Evolutionary conservation across 805 yeast genomes (phyloP), one percentile per base, ranked within the genome.

Genomic region (Deakozyma indianensis): DNA sequence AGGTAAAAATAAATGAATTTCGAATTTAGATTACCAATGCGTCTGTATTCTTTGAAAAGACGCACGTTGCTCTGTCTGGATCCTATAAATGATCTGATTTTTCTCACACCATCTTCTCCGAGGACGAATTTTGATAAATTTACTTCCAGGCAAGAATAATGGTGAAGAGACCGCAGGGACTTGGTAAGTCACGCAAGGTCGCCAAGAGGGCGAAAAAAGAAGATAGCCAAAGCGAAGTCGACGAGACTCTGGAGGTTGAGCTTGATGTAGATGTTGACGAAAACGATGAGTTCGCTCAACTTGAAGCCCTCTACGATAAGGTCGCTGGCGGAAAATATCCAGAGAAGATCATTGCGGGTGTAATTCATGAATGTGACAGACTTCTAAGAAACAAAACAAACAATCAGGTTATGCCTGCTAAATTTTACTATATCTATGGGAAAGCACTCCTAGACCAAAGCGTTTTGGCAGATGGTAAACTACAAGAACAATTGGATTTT

Each of bases 191-290:
- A 14, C 38, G 18, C 18, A 32, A 32, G 18, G 4, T 5, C 7
- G 38, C 38, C 18, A 32, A n/a, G 18, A 32, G 16, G 38, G 18
- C 18, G 20, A 32, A 32, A n/a, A n/a, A 9, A 7, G 11, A 11
- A 20, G 28, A 25, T 9, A n/a, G n/a, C n/a, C n/a, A n/a, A n/a
- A n/a, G n/a, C n/a, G 28, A 25, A 14, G 14, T 14, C 28, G 38
- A 32, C 7, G 38, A 32, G 38, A 32, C 38, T n/a, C 38, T 32
- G 7, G 20, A 32, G 38, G 38, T 32, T 9, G 38, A 32, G 38
- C 16, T 32, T 32, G 38, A 20, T n/a, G 38, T 14, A n/a, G 38
- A 32, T 32, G 18, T 32, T 7, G 38, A 32, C 18, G 38, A 32
- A 32, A 32, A 32, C 16, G 38, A 32, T n/a, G 38, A 32, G 16